Base-by-base conservation (phyloP, 805 yeast species). In the Maudiozyma pseudohumilis region DNA sequence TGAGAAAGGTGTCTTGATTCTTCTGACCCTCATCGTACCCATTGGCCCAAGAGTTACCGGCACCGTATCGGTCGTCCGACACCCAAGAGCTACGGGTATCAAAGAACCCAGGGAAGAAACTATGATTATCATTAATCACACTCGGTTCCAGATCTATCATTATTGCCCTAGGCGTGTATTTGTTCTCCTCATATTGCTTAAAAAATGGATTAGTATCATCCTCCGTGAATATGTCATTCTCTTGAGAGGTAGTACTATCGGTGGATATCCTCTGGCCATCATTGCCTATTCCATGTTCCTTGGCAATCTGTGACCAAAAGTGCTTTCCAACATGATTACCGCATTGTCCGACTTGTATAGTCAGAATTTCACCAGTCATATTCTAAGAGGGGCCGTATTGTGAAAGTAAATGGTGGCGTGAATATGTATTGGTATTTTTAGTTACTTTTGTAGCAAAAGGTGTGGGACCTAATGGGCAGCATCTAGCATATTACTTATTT, bases 1-100 rank as follows among this genome's bases (percentile, higher is more conserved):
- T 89, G 39, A 83, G 47, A 28, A 94, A 65, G n/a, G 75, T 77
- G 35, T 86, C 96, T 38, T 71, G 71, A 44, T 80, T 72, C 32
- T 66, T 63, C 22, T 71, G 68, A 0, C 92, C 96, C 43, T 80
- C 78, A 28, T 73, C 69, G 52, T 84, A 86, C 2, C 99, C 99
- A 38, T 77, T 79, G 1, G 87, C 83, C 96, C 97, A 92, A 45
- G 86, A 86, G 59, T 92, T 92, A 15, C 95, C 98, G 0, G 98
- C 97, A 4, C 97, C 96, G 16, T 79, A 72, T 4, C 95, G 96
- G 13, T 76, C 76, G n/a, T 77, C 70, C 20, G 89, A 75, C 18
- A 83, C 64, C 61, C 83, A 88, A 5, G 84, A 62, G 53, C 85
- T 87, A 47, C 94, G 72, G 0, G 94, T 86, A 52, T 88, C 83